These are phyloP conservation scores for Trifolium dubium DNA, from an alignment of 306 rosid genomes.

Conservation along the genomic window DNA sequence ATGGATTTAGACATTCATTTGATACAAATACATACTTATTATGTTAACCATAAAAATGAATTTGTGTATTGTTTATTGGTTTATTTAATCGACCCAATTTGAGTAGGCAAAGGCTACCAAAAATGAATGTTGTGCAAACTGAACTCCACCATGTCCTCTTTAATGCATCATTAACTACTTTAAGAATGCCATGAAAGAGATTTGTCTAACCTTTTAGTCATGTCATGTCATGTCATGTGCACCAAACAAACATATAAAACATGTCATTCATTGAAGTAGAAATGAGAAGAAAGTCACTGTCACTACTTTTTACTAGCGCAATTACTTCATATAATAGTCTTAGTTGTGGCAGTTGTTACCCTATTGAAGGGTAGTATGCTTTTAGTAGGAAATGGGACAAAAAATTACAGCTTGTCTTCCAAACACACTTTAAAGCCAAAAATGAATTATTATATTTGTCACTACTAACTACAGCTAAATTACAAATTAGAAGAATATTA, in stretches of 20 bases:
- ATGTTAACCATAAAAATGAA: not conserved
- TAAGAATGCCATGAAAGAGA: slow-evolving; percentile 16
- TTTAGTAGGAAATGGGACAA: not conserved
- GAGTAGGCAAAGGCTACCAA: not conserved
- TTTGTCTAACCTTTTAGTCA: slow-evolving; percentile 20
- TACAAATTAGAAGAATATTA: slow-evolving; percentile 7
- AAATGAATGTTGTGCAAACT: not conserved
- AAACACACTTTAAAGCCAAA: slow-evolving; percentile 18
- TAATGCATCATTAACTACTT: slow-evolving; percentile 35
- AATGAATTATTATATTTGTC: not conserved
- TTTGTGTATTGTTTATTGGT: slow-evolving; percentile 1
- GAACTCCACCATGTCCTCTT: slow-evolving; percentile 1
- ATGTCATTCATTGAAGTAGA: slow-evolving; percentile 11
- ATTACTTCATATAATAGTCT: slow-evolving; percentile 15
- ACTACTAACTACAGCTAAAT: not conserved
- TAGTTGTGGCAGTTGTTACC: slow-evolving; percentile 1
- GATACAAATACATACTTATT: too few species aligned
- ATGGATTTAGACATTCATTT: too few species aligned
- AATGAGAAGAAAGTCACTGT: slow-evolving; percentile 13
- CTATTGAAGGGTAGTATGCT: slow-evolving; percentile 5
- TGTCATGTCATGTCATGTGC: not conserved
- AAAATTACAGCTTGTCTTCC: slow-evolving; percentile 9
- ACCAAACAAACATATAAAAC: not conserved
- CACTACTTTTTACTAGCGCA: not conserved
- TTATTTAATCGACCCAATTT: slow-evolving; percentile 6